These are phyloP conservation scores for Isatis lusitanica DNA, from an alignment of 441 rosid species.

Conservation along the genomic window DNA sequence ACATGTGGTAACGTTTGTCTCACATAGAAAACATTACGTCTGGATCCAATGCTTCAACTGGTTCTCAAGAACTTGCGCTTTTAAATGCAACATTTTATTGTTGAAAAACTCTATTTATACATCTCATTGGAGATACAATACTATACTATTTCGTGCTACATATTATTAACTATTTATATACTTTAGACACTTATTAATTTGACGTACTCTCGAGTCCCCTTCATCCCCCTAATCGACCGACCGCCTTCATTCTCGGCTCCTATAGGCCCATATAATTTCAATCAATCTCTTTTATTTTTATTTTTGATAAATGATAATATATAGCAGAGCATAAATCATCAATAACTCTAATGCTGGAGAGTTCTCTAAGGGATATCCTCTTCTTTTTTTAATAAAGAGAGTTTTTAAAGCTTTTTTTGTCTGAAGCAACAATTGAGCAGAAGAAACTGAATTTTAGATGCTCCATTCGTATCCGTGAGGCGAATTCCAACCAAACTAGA, in stretches of 20 bases:
- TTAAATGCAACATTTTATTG: no score
- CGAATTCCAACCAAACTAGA: conserved; percentile 43
- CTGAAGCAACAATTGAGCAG: conserved; percentile 53
- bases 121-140: no score
- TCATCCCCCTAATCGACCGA: neutral
- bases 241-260: neutral
- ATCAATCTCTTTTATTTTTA: neutral
- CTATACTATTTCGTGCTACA: no score
- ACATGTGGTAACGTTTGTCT: no score
- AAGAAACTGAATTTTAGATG: conserved; percentile 64
- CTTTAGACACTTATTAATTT: no score
- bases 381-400: neutral
- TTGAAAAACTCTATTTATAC: no score
- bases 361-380: neutral
- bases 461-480: conserved; percentile 77
- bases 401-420: neutral
- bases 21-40: no score
- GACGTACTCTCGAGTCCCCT: neutral
- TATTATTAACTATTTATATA: no score
- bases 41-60: no score
- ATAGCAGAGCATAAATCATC: conserved; percentile 7
- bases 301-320: neutral
- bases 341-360: conserved; percentile 1
- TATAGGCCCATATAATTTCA: neutral
- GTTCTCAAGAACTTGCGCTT: no score